Percentiles rank a stretch among this genome's conserved stretches.
Conservation (phyloP, 371 early-diverging fungal species). For the Sporodiniella umbellata region DNA sequence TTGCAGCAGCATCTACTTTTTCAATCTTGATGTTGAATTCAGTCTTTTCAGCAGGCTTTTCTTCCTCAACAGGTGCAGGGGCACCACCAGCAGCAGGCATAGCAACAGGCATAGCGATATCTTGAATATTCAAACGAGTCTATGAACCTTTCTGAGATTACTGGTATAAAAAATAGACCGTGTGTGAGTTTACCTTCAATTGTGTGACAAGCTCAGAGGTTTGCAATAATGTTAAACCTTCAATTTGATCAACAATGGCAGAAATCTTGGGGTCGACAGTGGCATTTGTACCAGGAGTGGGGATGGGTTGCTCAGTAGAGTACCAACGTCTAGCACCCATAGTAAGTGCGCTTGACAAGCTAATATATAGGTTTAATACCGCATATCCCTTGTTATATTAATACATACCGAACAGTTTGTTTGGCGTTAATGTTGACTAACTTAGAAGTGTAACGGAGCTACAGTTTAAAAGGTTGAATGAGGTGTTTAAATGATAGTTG, state of each 20-base stretch:
- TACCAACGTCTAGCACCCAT: slow-evolving; percentile 39
- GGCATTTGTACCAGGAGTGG: slow-evolving; percentile 57
- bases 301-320: slow-evolving; percentile 44
- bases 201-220: slow-evolving; percentile 84
- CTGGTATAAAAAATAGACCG: too few relatives aligned
- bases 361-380: slow-evolving; percentile 7
- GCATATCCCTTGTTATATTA: too few relatives aligned
- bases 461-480: background rate
- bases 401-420: slow-evolving; percentile 38
- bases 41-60: slow-evolving; percentile 87
- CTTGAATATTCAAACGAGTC: slow-evolving; percentile 89
- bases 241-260: slow-evolving; percentile 86
- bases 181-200: slow-evolving; percentile 80
- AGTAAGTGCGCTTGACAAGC: slow-evolving; percentile 25
- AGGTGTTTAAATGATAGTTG: background rate
- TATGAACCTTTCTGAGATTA: slow-evolving; percentile 21
- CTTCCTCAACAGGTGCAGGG: slow-evolving; percentile 75
- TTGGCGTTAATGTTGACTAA: slow-evolving; percentile 34
- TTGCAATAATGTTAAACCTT: slow-evolving; percentile 86
- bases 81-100: slow-evolving; percentile 65
- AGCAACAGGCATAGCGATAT: slow-evolving; percentile 83
- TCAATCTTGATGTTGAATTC: slow-evolving; percentile 94
- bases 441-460: slow-evolving; percentile 46
- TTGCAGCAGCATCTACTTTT: slow-evolving; percentile 91
- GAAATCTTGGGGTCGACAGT: slow-evolving; percentile 71